Conservation (phyloP, 1,139 yeast species). For the Keqinozyma sinolaborantium region DNA sequence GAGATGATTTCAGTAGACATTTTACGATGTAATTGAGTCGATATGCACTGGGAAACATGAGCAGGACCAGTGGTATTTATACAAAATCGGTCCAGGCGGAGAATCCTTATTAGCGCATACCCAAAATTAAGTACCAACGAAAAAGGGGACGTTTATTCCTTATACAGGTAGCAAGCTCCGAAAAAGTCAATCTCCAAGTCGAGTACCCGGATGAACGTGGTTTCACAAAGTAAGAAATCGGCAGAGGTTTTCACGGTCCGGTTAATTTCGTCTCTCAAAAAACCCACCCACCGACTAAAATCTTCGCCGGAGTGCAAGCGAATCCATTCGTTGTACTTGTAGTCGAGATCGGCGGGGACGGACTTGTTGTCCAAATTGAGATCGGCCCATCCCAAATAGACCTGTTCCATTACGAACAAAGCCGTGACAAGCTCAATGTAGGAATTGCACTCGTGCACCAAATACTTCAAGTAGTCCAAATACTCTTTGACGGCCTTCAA, state of each 20-base stretch:
- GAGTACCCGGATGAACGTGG: slow-evolving; percentile 29
- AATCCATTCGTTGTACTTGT: slow-evolving; percentile 51
- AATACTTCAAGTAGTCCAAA: slow-evolving; percentile 27
- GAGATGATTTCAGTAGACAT: slow-evolving; percentile 42
- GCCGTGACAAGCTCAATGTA: slow-evolving; percentile 46
- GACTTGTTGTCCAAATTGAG: slow-evolving; percentile 15
- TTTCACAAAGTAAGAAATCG: slow-evolving; percentile 20
- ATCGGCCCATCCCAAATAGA: slow-evolving; percentile 52
- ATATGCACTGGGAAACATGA: background rate
- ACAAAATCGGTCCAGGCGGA: too few relatives aligned
- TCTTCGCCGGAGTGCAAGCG: slow-evolving; percentile 45
- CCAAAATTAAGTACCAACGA: too few relatives aligned
- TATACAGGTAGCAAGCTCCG: slow-evolving; percentile 39
- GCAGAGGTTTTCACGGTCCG: slow-evolving; percentile 20
- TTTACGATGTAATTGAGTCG: too few relatives aligned
- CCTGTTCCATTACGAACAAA: slow-evolving; percentile 46
- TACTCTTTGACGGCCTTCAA: slow-evolving; percentile 37
- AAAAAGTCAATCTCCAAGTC: slow-evolving; percentile 44
- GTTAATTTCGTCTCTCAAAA: slow-evolving; percentile 41
- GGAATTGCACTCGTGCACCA: slow-evolving; percentile 23
- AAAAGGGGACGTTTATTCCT: slow-evolving; percentile 5
- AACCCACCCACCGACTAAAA: slow-evolving; percentile 44
- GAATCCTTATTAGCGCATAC: background rate
- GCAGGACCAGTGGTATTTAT: background rate
- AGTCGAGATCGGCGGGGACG: slow-evolving; percentile 28